Conservation (phyloP, 495 filamentous ascomycete genomes). For the Neurospora sp. region DNA sequence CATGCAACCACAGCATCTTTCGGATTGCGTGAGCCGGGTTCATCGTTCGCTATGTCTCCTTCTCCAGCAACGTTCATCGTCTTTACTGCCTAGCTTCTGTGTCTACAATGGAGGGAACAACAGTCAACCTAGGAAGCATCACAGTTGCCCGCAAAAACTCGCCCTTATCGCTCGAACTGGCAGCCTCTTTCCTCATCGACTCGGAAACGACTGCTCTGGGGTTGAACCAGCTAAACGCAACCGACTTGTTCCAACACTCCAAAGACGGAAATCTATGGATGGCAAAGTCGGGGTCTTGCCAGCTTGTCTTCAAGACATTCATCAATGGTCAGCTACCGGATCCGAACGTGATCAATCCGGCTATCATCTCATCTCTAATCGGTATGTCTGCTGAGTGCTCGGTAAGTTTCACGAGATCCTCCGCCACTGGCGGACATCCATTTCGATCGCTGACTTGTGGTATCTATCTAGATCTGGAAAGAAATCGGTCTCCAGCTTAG, state of each 20-base stretch:
- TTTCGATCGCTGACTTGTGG: background rate
- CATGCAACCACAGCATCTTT: background rate
- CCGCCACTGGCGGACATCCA: background rate
- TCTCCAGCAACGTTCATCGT: background rate
- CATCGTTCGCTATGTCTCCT: background rate
- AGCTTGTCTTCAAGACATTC: conserved; percentile 10
- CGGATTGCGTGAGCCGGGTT: background rate
- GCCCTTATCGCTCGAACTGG: conserved; percentile 8
- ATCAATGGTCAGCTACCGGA: conserved; percentile 10
- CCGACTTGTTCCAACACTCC: conserved; percentile 7
- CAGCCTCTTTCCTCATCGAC: conserved; percentile 9
- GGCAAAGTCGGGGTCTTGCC: conserved; percentile 19
- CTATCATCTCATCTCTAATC: background rate
- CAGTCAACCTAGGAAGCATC: conserved; percentile 14
- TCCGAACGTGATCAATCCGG: background rate
- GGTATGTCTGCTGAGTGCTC: conserved; percentile 9
- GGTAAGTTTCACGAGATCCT: conserved; percentile 2
- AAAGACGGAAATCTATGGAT: conserved; percentile 16
- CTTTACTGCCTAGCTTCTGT: background rate
- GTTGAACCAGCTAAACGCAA: background rate
- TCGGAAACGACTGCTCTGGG: background rate
- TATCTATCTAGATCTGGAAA: conserved; percentile 13
- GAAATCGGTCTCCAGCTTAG: conserved; percentile 17
- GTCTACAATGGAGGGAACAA: conserved; percentile 7
- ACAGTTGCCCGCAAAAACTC: conserved; percentile 10